Base-by-base conservation (phyloP, 2,329 filamentous ascomycete species). In the Aspergillus sp. region DNA sequence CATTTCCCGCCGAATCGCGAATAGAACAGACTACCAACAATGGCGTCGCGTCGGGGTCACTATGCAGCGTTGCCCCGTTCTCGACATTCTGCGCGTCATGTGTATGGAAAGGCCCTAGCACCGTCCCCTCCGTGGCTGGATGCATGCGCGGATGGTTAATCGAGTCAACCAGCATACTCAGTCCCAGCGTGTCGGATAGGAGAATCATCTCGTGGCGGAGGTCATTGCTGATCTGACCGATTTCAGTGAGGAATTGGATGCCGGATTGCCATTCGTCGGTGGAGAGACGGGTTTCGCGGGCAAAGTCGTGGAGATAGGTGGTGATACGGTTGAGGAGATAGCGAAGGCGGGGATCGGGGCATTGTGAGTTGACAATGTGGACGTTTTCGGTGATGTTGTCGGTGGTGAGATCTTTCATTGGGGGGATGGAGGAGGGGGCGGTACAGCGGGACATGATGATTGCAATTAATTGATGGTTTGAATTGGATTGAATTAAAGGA, bases 351-450 rank as follows among this genome's bases (percentile, higher is more conserved):
- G 76, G 72, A 57, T 88, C 72, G 2, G 69, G 60, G 52, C 78
- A 77, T 71, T 82, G 77, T 12, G 83, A 83, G 67, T 89, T 90
- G 65, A 88, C 86, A 33, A 75, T 71, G 57, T 83, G 74, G 19
- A 83, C 81, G 57, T 88, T 87, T 39, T 83, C 77, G 34, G 85
- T 88, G 62, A 88, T 88, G 64, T 88, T 88, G 58, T 86, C 82
- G 52, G 83, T 83, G 2, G 82, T 88, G 32, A 88, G 71, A 64
- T 88, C 82, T 57, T 81, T 81, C 58, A 83, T 44, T 3, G 53
- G 53, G 13, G 62, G 61, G 37, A 62, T 40, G 13, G 4, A 26
- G 13, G 7, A 32, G n/a, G 40, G 7, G 30, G 30, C 7, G 7
- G 7, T 11, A 11, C 30, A 32, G 30, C 30, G 30, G 11, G 7